Evolutionary conservation across 306 rosid species (phyloP).

Genomic region (Ochetophila trinervis): DNA sequence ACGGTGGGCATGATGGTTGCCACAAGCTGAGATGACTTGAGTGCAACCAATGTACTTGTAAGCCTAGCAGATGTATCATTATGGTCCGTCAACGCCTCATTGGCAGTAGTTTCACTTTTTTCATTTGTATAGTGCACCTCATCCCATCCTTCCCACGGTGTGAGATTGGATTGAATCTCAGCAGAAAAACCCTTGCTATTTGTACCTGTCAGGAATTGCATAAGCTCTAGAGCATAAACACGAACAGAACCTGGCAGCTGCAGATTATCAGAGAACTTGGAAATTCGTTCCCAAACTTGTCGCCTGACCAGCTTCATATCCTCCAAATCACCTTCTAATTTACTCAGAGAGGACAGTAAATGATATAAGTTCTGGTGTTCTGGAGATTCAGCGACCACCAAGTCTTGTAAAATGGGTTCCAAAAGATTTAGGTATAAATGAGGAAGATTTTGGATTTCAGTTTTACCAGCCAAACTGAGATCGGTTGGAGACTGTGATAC

Average conservation of each 20-base stretch:
- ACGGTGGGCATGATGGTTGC: slow-evolving; percentile 65
- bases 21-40: slow-evolving; percentile 80
- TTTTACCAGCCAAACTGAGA: slow-evolving; percentile 33
- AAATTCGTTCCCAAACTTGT: slow-evolving; percentile 81
- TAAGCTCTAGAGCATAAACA: slow-evolving; percentile 79
- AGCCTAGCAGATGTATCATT: slow-evolving; percentile 70
- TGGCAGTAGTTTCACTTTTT: slow-evolving; percentile 41
- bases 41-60: slow-evolving; percentile 87
- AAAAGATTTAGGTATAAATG: slow-evolving; percentile 63
- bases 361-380: slow-evolving; percentile 64
- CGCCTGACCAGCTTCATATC: slow-evolving; percentile 71
- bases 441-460: slow-evolving; percentile 60
- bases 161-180: slow-evolving; percentile 55
- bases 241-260: slow-evolving; percentile 78
- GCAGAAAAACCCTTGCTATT: slow-evolving; percentile 70
- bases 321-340: slow-evolving; percentile 74
- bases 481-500: slow-evolving; percentile 45
- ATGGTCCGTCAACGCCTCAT: slow-evolving; percentile 45
- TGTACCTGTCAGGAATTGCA: slow-evolving; percentile 83
- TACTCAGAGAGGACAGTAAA: slow-evolving; percentile 76
- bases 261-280: slow-evolving; percentile 77
- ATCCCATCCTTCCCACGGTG: slow-evolving; percentile 95
- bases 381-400: slow-evolving; percentile 54
- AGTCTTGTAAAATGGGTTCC: slow-evolving; percentile 62
- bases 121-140: slow-evolving; percentile 45